phyloP scores from a whole-genome alignment of 495 filamentous ascomycete species.

The Hypoxylon fuscum region DNA sequence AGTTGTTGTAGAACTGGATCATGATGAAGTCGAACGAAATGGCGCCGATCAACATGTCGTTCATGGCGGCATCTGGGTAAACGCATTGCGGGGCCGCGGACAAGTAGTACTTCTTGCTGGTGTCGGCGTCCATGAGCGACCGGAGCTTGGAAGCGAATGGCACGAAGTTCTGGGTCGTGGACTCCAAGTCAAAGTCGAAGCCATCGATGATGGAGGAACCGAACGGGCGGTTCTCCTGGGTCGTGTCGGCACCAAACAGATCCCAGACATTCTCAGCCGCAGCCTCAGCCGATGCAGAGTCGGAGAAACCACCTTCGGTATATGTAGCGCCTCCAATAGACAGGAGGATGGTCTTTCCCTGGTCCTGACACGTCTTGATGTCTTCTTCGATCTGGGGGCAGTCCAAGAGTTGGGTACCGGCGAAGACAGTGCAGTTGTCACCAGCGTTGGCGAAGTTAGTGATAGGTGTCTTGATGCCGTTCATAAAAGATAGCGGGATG shows the following conservation, averaged over 20 bases:
- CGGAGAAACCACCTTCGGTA: constrained; percentile 68
- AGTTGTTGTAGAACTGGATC: constrained; percentile 76
- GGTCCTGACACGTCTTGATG: constrained; percentile 70
- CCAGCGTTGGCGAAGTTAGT: constrained; percentile 69
- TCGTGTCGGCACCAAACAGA: constrained; percentile 67
- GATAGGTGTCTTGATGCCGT: constrained; percentile 61
- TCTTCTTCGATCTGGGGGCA: constrained; percentile 73
- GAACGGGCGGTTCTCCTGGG: constrained; percentile 65
- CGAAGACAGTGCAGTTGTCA: constrained; percentile 65
- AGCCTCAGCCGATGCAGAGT: constrained; percentile 57
- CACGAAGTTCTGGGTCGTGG: constrained; percentile 57
- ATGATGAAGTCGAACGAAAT: constrained; percentile 70
- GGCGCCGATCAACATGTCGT: constrained; percentile 62
- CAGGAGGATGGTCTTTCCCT: constrained; percentile 73
- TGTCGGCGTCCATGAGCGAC: constrained; percentile 58
- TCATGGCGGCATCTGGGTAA: constrained; percentile 68
- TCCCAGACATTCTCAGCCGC: constrained; percentile 72
- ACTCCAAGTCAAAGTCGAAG: constrained; percentile 76
- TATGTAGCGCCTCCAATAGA: constrained; percentile 74
- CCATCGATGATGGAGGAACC: constrained; percentile 71
- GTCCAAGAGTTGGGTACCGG: constrained; percentile 62
- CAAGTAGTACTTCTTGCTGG: constrained; percentile 64
- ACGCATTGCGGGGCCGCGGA: constrained; percentile 75
- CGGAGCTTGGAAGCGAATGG: constrained; percentile 66
- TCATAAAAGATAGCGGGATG: constrained; percentile 70